These are phyloP conservation scores for Telfairia occidentalis DNA, from an alignment of 331 rosid genomes.

Conservation along the genomic window DNA sequence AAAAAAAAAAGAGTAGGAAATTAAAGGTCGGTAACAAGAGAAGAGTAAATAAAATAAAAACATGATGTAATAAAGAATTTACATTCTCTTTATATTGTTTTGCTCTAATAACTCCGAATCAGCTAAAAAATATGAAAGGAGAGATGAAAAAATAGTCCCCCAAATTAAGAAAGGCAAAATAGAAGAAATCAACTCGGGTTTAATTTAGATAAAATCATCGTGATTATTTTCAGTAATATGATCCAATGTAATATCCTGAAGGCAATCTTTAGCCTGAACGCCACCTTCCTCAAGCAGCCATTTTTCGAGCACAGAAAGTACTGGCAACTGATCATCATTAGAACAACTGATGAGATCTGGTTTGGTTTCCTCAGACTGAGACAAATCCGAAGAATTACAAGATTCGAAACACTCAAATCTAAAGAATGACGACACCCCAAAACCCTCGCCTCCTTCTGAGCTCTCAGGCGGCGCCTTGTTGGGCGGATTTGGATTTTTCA, in stretches of 20 bases:
- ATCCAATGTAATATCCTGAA: constrained; percentile 17
- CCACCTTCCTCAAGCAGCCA: constrained; percentile 64
- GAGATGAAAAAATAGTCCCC: background rate
- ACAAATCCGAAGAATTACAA: constrained; percentile 48
- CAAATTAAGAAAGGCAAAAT: background rate
- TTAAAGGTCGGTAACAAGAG: background rate
- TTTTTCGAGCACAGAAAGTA: constrained; percentile 45
- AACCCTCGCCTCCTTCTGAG: constrained; percentile 24
- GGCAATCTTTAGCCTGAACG: constrained; percentile 22
- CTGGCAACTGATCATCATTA: constrained; percentile 27
- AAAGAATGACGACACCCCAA: constrained; percentile 38
- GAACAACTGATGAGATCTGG: too few species aligned
- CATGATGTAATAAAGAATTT: background rate
- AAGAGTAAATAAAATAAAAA: background rate
- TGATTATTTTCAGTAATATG: background rate
- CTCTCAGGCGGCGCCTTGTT: background rate
- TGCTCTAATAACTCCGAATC: background rate
- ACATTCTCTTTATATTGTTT: background rate
- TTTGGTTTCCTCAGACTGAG: constrained; percentile 42
- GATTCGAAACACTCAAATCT: constrained; percentile 54
- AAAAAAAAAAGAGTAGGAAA: too few species aligned
- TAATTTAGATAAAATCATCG: too few species aligned
- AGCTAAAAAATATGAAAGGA: background rate
- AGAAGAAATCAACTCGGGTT: background rate
- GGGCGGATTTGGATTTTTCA: constrained; percentile 36